Evolutionary conservation across 495 filamentous ascomycete species (phyloP).

Genomic region (Tricharina praecox): DNA sequence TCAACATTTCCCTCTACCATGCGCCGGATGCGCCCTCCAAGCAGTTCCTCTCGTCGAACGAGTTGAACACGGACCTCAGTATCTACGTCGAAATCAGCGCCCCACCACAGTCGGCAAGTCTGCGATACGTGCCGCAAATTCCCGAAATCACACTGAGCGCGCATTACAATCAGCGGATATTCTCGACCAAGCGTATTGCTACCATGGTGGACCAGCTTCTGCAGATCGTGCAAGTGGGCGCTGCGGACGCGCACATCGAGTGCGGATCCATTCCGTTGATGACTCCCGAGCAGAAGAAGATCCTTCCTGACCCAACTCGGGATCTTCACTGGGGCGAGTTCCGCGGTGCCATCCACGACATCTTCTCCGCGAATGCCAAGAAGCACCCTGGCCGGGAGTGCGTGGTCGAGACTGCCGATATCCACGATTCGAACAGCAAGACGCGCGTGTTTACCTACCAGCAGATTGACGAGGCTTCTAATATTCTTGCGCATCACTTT

Average conservation of each 20-base stretch:
- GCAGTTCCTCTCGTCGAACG: constrained; percentile 23
- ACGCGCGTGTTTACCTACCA: constrained; percentile 62
- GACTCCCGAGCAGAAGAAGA: constrained; percentile 31
- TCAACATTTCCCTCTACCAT: constrained; percentile 36
- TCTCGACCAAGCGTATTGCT: constrained; percentile 34
- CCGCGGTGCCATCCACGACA: constrained; percentile 64
- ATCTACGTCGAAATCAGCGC: constrained; percentile 31
- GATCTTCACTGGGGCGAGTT: constrained; percentile 74
- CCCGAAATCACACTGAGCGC: constrained; percentile 31
- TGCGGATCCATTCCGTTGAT: constrained; percentile 35
- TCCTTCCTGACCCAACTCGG: constrained; percentile 56
- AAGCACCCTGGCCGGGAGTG: constrained; percentile 62
- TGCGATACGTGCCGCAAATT: constrained; percentile 17
- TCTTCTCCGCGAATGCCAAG: constrained; percentile 53
- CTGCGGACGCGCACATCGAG: constrained; percentile 31
- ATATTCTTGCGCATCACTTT: constrained; percentile 62
- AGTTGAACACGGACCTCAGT: constrained; percentile 32
- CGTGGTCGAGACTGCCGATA: constrained; percentile 64
- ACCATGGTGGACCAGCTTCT: constrained; percentile 33
- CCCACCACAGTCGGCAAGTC: constrained; percentile 13
- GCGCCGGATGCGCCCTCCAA: constrained; percentile 31
- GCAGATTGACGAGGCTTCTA: constrained; percentile 76
- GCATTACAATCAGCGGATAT: constrained; percentile 37
- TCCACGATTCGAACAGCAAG: constrained; percentile 31
- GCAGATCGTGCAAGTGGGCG: constrained; percentile 31